Conservation (phyloP, 2,329 filamentous ascomycete species). For the Capronia americana region DNA sequence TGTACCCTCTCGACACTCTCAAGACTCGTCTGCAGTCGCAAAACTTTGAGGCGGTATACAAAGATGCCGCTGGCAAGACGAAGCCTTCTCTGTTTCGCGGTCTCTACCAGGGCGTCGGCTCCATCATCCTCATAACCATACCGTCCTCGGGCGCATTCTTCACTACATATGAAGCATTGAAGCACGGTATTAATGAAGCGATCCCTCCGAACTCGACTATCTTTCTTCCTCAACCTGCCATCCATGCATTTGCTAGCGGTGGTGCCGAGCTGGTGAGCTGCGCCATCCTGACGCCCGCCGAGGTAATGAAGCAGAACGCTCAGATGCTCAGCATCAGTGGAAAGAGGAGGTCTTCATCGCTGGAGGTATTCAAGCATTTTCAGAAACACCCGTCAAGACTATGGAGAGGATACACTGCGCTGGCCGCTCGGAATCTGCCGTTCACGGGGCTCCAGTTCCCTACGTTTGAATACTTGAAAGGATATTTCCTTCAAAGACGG, state of each 20-base stretch:
- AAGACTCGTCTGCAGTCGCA: slow-evolving; percentile 85
- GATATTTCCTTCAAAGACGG: slow-evolving; percentile 56
- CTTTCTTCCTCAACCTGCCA: slow-evolving; percentile 68
- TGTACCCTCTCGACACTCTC: slow-evolving; percentile 88
- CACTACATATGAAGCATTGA: slow-evolving; percentile 82
- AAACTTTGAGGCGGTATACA: slow-evolving; percentile 73
- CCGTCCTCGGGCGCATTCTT: slow-evolving; percentile 91
- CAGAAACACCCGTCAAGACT: slow-evolving; percentile 60
- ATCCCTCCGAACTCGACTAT: slow-evolving; percentile 52
- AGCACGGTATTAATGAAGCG: slow-evolving; percentile 63
- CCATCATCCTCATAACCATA: slow-evolving; percentile 83
- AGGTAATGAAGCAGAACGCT: slow-evolving; percentile 92
- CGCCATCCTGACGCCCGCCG: slow-evolving; percentile 83
- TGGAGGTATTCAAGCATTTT: slow-evolving; percentile 65
- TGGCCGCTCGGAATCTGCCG: slow-evolving; percentile 81
- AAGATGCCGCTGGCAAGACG: slow-evolving; percentile 41
- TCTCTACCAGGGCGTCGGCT: slow-evolving; percentile 85
- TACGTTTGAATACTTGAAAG: slow-evolving; percentile 76
- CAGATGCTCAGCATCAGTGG: slow-evolving; percentile 68
- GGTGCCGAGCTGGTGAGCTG: slow-evolving; percentile 84
- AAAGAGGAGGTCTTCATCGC: slow-evolving; percentile 52
- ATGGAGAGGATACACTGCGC: slow-evolving; percentile 77
- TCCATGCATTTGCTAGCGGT: slow-evolving; percentile 76
- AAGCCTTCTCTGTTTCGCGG: slow-evolving; percentile 70
- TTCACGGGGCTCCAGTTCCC: slow-evolving; percentile 91